phyloP scores from a whole-genome alignment of 306 rosid genomes.

The Pyrus communis region DNA sequence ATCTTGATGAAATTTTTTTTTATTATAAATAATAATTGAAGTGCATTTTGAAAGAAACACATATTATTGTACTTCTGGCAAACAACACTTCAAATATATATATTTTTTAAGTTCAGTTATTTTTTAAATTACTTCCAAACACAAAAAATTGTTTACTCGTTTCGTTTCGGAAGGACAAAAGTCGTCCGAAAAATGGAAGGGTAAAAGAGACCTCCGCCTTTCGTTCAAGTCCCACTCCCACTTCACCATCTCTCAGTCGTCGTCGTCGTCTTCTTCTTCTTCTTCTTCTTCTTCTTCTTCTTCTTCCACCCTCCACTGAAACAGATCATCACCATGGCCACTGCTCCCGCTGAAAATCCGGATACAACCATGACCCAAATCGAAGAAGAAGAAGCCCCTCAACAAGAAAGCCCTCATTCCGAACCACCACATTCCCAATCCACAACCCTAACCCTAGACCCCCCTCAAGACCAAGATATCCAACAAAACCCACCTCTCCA shows the following conservation, averaged over 20 bases:
- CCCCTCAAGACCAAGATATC: not conserved
- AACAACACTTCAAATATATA: too few species aligned
- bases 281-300: not conserved
- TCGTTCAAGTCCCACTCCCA: too few species aligned
- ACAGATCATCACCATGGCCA: not conserved
- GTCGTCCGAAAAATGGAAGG: too few species aligned
- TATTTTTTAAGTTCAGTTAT: too few species aligned
- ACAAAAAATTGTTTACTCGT: too few species aligned
- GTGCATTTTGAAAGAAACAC: too few species aligned
- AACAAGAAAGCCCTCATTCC: not conserved
- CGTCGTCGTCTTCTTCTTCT: not conserved
- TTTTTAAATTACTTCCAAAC: too few species aligned
- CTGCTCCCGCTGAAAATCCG: not conserved
- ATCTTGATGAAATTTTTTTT: too few species aligned
- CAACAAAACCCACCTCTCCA: not conserved
- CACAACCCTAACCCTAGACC: conserved; percentile 9
- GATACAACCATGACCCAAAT: not conserved
- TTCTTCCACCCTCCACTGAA: not conserved
- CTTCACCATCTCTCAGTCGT: too few species aligned
- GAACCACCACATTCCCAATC: conserved; percentile 5
- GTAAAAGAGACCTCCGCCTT: too few species aligned
- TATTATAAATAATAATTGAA: too few species aligned
- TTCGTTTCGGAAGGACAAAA: too few species aligned
- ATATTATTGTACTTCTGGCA: rapidly evolving
- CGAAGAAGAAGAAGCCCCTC: not conserved